Percentiles rank a stretch among this genome's conserved stretches.
Evolutionary conservation across 2,329 filamentous ascomycete genomes (phyloP).

Genomic region (Trichoderma sp.): DNA sequence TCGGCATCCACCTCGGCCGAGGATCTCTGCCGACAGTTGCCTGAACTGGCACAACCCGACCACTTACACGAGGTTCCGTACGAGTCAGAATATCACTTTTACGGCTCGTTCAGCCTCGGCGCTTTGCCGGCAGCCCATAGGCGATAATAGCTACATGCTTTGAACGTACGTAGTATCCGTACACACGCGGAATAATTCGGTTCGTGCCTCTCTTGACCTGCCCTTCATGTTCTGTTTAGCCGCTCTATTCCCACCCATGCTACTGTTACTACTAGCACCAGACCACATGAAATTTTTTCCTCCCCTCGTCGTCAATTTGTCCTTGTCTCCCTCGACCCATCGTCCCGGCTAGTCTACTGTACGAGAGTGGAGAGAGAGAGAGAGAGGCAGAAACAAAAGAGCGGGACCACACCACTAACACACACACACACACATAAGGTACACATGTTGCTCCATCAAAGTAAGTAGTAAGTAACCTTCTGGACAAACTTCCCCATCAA

Average conservation of each 20-base stretch:
- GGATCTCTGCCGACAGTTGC: not conserved
- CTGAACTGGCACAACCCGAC: not conserved
- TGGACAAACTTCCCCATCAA: constrained; percentile 14
- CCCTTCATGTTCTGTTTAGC: not conserved
- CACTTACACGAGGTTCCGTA: not conserved
- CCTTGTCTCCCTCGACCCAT: not conserved
- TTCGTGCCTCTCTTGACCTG: not conserved
- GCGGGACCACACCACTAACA: too few species aligned
- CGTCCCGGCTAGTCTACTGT: not conserved
- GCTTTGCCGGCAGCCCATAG: constrained; percentile 6
- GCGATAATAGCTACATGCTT: not conserved
- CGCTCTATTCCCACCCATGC: constrained; percentile 5
- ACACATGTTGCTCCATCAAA: not conserved
- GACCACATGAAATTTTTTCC: not conserved
- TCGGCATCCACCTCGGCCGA: not conserved
- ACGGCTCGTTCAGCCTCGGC: not conserved
- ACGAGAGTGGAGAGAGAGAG: not conserved
- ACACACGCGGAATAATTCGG: not conserved
- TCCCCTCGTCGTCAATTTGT: not conserved
- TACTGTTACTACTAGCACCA: not conserved
- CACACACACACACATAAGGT: not conserved
- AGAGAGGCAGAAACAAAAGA: too few species aligned
- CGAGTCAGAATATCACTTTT: too few species aligned
- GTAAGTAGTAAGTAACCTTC: not conserved
- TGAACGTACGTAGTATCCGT: not conserved